These are phyloP conservation scores for Vaccinium darrowii DNA, from an alignment of 148 eudicot genomes.

Conservation along the genomic window DNA sequence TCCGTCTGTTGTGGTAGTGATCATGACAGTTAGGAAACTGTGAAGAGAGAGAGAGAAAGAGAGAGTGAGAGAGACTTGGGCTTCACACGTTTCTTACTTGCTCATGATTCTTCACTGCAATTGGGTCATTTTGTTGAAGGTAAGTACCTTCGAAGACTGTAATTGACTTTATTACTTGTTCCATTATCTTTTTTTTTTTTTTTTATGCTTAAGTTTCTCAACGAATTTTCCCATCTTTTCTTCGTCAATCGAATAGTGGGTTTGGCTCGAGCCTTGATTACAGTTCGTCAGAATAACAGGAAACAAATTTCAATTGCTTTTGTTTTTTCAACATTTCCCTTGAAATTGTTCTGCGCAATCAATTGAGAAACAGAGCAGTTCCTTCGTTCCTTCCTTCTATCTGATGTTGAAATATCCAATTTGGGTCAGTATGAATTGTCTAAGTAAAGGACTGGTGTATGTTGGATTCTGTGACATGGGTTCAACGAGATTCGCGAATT, in stretches of 20 bases:
- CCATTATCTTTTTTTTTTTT: background rate
- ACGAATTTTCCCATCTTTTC: background rate
- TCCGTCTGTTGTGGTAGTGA: conserved; percentile 16
- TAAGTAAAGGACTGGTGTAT: background rate
- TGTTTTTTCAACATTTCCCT: background rate
- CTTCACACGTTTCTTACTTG: background rate
- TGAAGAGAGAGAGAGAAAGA: background rate
- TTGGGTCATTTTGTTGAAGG: background rate
- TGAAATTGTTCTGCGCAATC: background rate
- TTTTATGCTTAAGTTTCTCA: background rate
- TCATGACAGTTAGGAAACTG: conserved; percentile 5
- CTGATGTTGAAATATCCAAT: background rate
- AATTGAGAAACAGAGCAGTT: background rate
- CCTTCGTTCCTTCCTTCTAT: background rate
- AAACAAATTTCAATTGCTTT: background rate
- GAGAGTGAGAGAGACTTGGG: background rate
- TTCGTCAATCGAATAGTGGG: background rate
- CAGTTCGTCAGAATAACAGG: background rate
- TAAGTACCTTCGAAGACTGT: background rate
- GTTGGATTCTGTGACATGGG: conserved; percentile 3
- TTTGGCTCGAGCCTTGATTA: background rate
- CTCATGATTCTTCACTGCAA: background rate
- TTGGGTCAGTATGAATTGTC: background rate
- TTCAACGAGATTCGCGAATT: conserved; percentile 17
- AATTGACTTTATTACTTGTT: background rate